Conservation (phyloP, 768 basidiomycete species). For the Auricularia heimuer region DNA sequence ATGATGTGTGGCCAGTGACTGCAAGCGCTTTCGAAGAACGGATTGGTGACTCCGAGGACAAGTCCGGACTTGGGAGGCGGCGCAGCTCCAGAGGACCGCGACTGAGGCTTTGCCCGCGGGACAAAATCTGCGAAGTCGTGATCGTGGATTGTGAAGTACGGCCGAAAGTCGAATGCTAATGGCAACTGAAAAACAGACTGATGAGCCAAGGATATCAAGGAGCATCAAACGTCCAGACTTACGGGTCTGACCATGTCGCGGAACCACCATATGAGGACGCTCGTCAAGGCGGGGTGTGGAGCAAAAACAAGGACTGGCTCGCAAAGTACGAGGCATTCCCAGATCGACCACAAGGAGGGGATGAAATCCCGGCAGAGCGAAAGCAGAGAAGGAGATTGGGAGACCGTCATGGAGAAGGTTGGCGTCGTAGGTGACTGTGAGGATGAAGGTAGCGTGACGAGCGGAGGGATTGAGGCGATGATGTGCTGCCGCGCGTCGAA, state of each 20-base stretch:
- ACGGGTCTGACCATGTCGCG: slow-evolving; percentile 79
- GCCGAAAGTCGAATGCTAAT: slow-evolving; percentile 73
- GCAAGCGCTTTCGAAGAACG: slow-evolving; percentile 71
- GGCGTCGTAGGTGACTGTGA: background rate
- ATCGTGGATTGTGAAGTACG: slow-evolving; percentile 96
- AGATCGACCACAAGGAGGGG: slow-evolving; percentile 38
- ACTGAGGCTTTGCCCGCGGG: background rate
- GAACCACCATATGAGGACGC: slow-evolving; percentile 82
- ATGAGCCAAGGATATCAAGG: background rate
- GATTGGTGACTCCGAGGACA: slow-evolving; percentile 80
- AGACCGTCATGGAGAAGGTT: slow-evolving; percentile 32
- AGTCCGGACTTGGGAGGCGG: slow-evolving; percentile 63
- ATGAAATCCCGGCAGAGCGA: slow-evolving; percentile 14
- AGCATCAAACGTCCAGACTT: slow-evolving; percentile 13
- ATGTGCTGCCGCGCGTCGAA: slow-evolving; percentile 41
- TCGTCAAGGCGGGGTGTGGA: slow-evolving; percentile 67
- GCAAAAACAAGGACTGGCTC: slow-evolving; percentile 86
- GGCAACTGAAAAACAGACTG: slow-evolving; percentile 50
- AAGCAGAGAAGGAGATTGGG: slow-evolving; percentile 54
- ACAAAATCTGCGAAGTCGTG: slow-evolving; percentile 67
- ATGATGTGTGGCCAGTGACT: slow-evolving; percentile 80
- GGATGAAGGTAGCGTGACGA: background rate
- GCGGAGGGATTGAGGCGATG: background rate
- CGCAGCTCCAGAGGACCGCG: background rate
- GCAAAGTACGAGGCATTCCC: slow-evolving; percentile 88